Evolutionary conservation across 1,284 basidiomycete species (phyloP), one percentile per base, ranked within the genome.

Genomic region (Gastroboletus turbinatus): DNA sequence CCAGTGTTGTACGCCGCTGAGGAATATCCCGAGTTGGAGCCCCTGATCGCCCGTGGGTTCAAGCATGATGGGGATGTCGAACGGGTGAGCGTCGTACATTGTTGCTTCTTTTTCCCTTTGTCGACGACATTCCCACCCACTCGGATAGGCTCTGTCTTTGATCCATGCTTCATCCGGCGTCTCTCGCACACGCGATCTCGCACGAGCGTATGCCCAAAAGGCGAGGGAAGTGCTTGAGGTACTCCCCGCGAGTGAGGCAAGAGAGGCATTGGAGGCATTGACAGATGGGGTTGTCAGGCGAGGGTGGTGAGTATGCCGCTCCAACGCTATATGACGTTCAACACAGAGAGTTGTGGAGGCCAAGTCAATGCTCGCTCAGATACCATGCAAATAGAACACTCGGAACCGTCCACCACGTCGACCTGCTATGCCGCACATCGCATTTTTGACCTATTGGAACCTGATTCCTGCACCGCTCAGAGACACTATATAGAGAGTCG

Each of bases 1-100:
- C 96, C 96, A 0, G 90, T 90, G 2, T 75, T 99, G n/a, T 98
- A 91, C 68, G 96, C 97, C 16, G 94, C 92, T 80, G 93, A 97
- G 73, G 89, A 97, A 70, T 81, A 92, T 70, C 85, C 92, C 7
- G 85, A 88, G 60, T 78, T 97, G 70, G 87, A 87, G 3, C 87
- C 90, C 1, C 76, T 98, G 59, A 95, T 99, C 54, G 78, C 81
- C 48, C 85, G 97, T 53, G 90, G 93, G 75, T 97, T 98, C 71
- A 78, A 82, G 42, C 76, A 83, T 17, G 78, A 83, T 29, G 96
- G 94, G 10, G 96, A 99, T 68, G 89, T 96, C 30, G 90, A 96
- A 63, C 74, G 82, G 63, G 92, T 92, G 65, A 67, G 83, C 71
- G 11, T 36, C 14, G 6, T 35, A 8, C 16, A 7, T 13, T 0